These are phyloP conservation scores for Cucumis melo DNA, from an alignment of 306 rosid genomes.

Conservation along the genomic window DNA sequence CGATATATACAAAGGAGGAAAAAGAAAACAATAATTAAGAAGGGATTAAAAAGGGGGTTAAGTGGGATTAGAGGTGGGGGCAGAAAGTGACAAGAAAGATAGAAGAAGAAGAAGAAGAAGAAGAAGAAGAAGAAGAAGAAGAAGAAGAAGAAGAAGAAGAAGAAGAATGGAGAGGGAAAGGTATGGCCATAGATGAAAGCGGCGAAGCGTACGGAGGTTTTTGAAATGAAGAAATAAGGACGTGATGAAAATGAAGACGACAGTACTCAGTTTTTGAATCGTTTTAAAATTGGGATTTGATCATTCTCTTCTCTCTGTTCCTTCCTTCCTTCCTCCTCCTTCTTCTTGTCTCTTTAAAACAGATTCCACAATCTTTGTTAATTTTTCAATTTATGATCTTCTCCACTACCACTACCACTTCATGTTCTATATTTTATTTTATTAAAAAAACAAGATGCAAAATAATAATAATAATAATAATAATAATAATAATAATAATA, in stretches of 20 bases:
- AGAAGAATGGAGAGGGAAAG: background rate
- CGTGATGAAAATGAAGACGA: background rate
- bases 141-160: background rate
- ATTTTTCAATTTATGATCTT: no score
- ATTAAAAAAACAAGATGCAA: no score
- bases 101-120: background rate
- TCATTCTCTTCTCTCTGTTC: background rate
- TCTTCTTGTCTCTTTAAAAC: background rate
- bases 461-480: no score
- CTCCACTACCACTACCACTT: no score
- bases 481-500: no score
- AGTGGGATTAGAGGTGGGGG: background rate
- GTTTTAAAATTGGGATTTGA: background rate
- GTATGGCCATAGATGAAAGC: conserved; percentile 6
- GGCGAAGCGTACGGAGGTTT: conserved; percentile 16
- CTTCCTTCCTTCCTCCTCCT: no score
- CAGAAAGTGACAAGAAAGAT: background rate
- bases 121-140: background rate
- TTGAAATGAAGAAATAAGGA: background rate
- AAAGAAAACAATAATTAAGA: background rate
- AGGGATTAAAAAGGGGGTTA: background rate
- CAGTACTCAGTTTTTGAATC: background rate
- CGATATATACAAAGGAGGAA: background rate
- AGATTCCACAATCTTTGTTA: background rate
- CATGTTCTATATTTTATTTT: no score